Base-by-base conservation (phyloP, 148 eudicot species). In the Drosera capensis region DNA sequence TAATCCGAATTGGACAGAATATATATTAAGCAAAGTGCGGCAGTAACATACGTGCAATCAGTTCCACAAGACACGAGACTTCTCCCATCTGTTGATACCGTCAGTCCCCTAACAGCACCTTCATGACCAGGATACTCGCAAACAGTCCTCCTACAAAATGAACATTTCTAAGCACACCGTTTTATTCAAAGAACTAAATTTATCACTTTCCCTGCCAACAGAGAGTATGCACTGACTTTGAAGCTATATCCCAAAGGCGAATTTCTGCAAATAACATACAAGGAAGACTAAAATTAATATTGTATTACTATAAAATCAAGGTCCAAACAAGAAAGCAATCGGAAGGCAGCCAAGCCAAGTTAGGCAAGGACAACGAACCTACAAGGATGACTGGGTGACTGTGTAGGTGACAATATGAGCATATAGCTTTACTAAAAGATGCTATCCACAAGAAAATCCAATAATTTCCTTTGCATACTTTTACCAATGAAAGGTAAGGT, bases 211-310 rank as follows among this genome's bases (percentile, higher is more conserved):
- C n/a, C n/a, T n/a, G n/a, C n/a, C n/a, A n/a, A n/a, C n/a, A n/a
- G n/a, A n/a, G n/a, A n/a, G n/a, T n/a, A n/a, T n/a, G n/a, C n/a
- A 41, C 31, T 20, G 77, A 90, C 97, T 95, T 90, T 41, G 73
- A 57, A 35, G 97, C 82, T 45, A 90, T 59, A 73, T 90, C 97
- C 97, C 97, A 90, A 21, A 78, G 85, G 26, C 97, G 95, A 44
- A 90, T 73, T 67, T 84, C 97, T 88, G 95, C 71, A 60, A 43
- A 49, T 23, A 29, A n/a, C n/a, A n/a, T n/a, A n/a, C n/a, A n/a
- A 45, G 23, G 11, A 34, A 34, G 38, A 34, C n/a, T 11, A 11
- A 34, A 34, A 34, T 28, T 9, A 9, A 13, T 34, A 34, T 2
- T 9, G n/a, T 11, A 2, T 2, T 9, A 34, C 11, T 4, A 34